Evolutionary conservation across 148 eudicot genomes (phyloP).

Genomic region (Suaeda aralocaspica): DNA sequence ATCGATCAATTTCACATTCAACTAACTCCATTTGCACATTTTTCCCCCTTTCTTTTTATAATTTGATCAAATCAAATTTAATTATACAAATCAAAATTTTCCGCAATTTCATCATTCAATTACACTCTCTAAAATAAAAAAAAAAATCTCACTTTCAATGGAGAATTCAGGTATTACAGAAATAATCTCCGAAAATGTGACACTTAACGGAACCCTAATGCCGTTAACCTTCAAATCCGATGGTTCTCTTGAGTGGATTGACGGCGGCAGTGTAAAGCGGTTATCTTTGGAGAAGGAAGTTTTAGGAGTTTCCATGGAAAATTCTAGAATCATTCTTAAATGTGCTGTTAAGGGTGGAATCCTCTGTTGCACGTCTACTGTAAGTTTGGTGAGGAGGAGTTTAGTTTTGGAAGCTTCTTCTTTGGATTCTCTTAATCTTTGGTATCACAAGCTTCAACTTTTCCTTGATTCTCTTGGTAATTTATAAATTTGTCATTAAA

Average conservation of each 20-base stretch:
- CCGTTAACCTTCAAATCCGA: constrained; percentile 37
- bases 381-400: constrained; percentile 37
- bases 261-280: constrained; percentile 30
- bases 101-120: no score
- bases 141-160: background rate
- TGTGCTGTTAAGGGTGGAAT: constrained; percentile 36
- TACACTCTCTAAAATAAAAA: constrained; percentile 23
- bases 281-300: constrained; percentile 58
- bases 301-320: constrained; percentile 54
- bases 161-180: background rate
- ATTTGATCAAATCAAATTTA: no score
- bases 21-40: background rate
- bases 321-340: constrained; percentile 44
- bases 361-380: constrained; percentile 29
- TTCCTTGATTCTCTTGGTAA: constrained; percentile 67
- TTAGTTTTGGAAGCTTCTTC: constrained; percentile 46
- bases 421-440: constrained; percentile 29
- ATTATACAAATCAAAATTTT: no score
- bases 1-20: background rate
- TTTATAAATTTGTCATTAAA: background rate
- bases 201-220: constrained; percentile 37
- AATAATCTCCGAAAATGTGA: constrained; percentile 44
- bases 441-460: constrained; percentile 45
- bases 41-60: background rate
- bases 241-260: constrained; percentile 59